A percentile compares a stretch with the other conserved stretches of the same genome.
These are phyloP conservation scores for Aspergillus avenaceus DNA, from an alignment of 495 filamentous ascomycete genomes.

Conservation along the genomic window DNA sequence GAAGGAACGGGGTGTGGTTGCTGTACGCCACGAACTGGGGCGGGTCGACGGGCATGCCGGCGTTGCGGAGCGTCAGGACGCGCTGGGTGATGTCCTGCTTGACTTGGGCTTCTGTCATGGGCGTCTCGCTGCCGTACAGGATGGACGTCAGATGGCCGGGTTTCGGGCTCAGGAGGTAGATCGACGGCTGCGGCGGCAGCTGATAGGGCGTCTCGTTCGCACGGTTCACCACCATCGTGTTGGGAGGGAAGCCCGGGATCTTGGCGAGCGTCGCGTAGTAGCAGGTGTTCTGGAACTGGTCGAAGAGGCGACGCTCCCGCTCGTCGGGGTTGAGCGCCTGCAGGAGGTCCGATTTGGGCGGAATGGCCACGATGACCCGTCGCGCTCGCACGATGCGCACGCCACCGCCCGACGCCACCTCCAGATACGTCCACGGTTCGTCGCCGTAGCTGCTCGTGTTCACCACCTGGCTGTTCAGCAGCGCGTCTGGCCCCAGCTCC, in stretches of 20 bases:
- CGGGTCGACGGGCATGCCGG: background rate
- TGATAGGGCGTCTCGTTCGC: constrained; percentile 22
- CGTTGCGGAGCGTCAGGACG: background rate
- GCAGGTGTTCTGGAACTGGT: constrained; percentile 26
- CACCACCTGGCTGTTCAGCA: background rate
- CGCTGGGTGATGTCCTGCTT: background rate
- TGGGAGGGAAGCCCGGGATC: constrained; percentile 23
- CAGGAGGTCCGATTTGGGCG: constrained; percentile 22
- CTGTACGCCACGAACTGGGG: background rate
- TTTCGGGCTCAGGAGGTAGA: constrained; percentile 19
- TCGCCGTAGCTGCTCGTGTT: background rate
- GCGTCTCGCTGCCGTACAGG: constrained; percentile 2
- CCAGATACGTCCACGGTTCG: background rate
- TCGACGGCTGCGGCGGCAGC: constrained; percentile 20
- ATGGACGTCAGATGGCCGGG: background rate
- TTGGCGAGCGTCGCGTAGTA: constrained; percentile 38
- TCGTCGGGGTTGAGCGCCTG: constrained; percentile 27
- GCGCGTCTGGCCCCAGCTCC: background rate
- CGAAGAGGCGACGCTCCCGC: constrained; percentile 31
- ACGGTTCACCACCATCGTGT: constrained; percentile 19
- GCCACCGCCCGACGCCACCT: too few species aligned
- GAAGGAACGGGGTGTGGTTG: background rate
- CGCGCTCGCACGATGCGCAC: constrained; percentile 9
- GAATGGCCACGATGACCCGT: constrained; percentile 38
- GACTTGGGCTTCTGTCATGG: constrained; percentile 7